Conservation (phyloP, 2,329 filamentous ascomycete genomes). For the Xylariaceae sp. region DNA sequence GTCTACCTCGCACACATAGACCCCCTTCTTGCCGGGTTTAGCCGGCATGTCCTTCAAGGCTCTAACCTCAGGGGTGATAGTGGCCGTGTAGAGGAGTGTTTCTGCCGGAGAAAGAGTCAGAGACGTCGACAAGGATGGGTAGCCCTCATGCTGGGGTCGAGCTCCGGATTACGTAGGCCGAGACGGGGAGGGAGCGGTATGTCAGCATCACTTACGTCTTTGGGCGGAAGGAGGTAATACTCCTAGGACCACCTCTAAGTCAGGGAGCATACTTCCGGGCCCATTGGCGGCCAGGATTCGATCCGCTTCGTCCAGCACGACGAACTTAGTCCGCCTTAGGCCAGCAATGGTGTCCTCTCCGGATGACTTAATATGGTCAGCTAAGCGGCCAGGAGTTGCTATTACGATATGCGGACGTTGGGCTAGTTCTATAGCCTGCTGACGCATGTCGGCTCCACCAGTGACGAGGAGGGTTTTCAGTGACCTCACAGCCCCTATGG, state of each 20-base stretch:
- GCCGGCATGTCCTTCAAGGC: conserved; percentile 74
- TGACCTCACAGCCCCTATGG: conserved; percentile 80
- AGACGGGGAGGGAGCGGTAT: background rate
- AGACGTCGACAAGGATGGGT: background rate
- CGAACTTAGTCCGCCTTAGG: conserved; percentile 70
- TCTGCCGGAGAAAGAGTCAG: conserved; percentile 35
- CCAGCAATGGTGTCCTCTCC: conserved; percentile 86
- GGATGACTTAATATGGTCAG: conserved; percentile 87
- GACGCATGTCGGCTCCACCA: conserved; percentile 86
- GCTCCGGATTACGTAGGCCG: background rate
- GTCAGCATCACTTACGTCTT: conserved; percentile 43
- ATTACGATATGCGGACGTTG: conserved; percentile 86
- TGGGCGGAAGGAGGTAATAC: conserved; percentile 70
- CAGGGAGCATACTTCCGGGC: conserved; percentile 85
- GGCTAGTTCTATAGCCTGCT: conserved; percentile 79
- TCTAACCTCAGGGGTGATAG: conserved; percentile 85
- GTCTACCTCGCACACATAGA: conserved; percentile 87
- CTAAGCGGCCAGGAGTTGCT: conserved; percentile 85
- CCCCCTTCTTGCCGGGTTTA: conserved; percentile 62
- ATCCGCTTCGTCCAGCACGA: conserved; percentile 95
- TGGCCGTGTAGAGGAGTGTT: conserved; percentile 93
- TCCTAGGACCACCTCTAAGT: conserved; percentile 82
- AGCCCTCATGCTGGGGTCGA: too few relatives aligned
- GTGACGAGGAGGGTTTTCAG: conserved; percentile 87
- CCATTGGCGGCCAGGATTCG: conserved; percentile 69